phyloP scores from a whole-genome alignment of 371 early-diverging fungal genomes.

The Rhizomucor miehei region DNA sequence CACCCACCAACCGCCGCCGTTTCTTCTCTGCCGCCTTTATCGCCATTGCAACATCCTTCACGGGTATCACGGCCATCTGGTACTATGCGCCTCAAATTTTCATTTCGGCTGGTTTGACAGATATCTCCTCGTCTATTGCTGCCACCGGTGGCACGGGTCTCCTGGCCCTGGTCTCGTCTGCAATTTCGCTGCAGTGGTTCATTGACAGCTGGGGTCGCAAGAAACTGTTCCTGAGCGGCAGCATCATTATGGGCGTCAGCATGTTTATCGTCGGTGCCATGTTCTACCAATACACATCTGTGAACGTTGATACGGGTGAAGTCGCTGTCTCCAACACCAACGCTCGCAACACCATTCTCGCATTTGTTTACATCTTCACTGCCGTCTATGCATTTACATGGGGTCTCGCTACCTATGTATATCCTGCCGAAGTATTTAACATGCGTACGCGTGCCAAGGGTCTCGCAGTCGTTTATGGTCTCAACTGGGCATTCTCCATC shows the following conservation, averaged over 20 bases:
- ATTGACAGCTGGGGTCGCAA: slow-evolving; percentile 41
- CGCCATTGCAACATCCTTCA: slow-evolving; percentile 59
- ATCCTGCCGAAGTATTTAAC: slow-evolving; percentile 67
- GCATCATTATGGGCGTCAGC: slow-evolving; percentile 29
- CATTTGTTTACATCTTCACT: slow-evolving; percentile 43
- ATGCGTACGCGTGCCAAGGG: slow-evolving; percentile 43
- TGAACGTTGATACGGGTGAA: too few species aligned
- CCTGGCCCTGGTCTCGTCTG: slow-evolving; percentile 35
- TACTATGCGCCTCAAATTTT: slow-evolving; percentile 43
- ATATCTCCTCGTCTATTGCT: slow-evolving; percentile 28
- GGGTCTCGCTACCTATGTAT: slow-evolving; percentile 51
- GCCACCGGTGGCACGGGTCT: slow-evolving; percentile 36
- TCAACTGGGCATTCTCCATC: slow-evolving; percentile 61
- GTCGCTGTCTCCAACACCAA: slow-evolving; percentile 12
- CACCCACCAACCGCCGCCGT: slow-evolving; percentile 32
- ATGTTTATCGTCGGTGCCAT: slow-evolving; percentile 44
- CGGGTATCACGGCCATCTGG: slow-evolving; percentile 61
- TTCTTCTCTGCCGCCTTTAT: slow-evolving; percentile 37
- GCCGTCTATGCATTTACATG: slow-evolving; percentile 57
- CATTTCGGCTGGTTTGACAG: slow-evolving; percentile 26
- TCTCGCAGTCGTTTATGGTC: slow-evolving; percentile 47
- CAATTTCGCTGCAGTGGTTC: slow-evolving; percentile 56
- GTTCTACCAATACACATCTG: slow-evolving; percentile 19
- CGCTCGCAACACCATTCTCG: slow-evolving; percentile 31
- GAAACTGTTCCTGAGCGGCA: slow-evolving; percentile 40